Percentiles rank a stretch among this genome's conserved stretches.
Conservation (phyloP, 2,329 filamentous ascomycete species). For the Fusarium sp. region DNA sequence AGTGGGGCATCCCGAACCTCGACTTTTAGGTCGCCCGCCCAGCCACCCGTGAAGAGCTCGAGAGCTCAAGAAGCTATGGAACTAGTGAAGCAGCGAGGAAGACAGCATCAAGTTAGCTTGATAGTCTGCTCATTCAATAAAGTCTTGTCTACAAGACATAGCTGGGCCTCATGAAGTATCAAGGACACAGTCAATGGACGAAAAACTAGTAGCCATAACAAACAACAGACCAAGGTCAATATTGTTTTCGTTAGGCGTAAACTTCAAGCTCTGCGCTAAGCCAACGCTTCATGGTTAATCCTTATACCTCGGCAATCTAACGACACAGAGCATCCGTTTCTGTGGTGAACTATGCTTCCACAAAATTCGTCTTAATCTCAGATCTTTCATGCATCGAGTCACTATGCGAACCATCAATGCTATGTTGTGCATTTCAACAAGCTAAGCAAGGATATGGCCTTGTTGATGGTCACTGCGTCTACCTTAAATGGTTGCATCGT, state of each 20-base stretch:
- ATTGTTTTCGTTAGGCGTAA: background rate
- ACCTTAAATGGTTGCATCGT: background rate
- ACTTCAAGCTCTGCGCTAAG: background rate
- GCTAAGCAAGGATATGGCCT: background rate
- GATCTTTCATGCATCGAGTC: background rate
- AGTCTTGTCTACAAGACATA: background rate
- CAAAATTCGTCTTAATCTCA: background rate
- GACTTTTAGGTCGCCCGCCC: background rate
- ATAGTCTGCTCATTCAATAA: background rate
- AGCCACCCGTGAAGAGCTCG: background rate
- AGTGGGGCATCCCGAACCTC: constrained; percentile 8
- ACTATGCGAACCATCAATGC: background rate
- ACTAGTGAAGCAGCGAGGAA: background rate
- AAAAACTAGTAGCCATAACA: background rate
- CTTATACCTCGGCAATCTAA: background rate
- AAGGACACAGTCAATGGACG: background rate
- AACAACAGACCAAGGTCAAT: background rate
- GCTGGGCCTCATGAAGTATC: background rate
- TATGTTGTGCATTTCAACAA: background rate
- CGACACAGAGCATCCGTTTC: background rate
- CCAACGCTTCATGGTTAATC: background rate
- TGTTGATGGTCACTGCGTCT: background rate
- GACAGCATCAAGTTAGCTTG: background rate
- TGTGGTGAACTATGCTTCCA: background rate
- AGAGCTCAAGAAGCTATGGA: background rate